These are phyloP conservation scores for Magnaporthiopsis poae DNA, from an alignment of 2,329 filamentous ascomycete genomes.

Conservation along the genomic window DNA sequence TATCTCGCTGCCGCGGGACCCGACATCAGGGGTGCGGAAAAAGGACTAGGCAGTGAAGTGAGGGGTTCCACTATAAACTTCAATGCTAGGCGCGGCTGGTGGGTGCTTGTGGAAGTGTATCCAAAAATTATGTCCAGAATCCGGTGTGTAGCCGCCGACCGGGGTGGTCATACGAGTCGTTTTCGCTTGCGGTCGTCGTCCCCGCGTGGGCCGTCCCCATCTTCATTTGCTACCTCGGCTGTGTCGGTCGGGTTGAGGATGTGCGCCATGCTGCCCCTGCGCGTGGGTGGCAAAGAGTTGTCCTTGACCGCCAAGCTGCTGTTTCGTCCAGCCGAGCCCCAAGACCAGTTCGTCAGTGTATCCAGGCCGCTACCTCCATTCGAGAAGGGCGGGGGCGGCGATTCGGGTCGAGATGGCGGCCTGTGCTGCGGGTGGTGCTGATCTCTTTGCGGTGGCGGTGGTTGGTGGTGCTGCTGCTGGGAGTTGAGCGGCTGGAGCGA, in stretches of 20 bases:
- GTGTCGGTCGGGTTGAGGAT: conserved; percentile 53
- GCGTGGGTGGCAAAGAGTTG: conserved; percentile 45
- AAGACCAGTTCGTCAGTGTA: conserved; percentile 46
- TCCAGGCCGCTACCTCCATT: conserved; percentile 32
- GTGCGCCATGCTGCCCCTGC: conserved; percentile 52
- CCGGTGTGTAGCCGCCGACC: neutral
- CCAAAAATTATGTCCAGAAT: neutral
- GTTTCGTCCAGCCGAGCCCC: conserved; percentile 36
- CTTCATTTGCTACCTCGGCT: conserved; percentile 45
- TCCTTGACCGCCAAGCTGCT: conserved; percentile 43
- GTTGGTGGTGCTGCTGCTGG: neutral
- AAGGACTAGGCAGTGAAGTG: neutral
- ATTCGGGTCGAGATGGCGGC: conserved; percentile 43
- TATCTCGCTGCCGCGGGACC: neutral
- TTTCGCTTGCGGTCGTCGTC: conserved; percentile 55
- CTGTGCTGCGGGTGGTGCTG: conserved; percentile 15
- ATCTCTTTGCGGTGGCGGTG: neutral
- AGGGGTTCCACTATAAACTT: neutral
- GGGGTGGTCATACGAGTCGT: conserved; percentile 35
- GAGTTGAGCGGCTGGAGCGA: conserved; percentile 32
- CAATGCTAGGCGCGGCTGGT: neutral
- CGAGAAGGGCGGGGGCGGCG: conserved; percentile 39
- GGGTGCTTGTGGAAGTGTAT: neutral
- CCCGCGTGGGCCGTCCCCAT: conserved; percentile 39
- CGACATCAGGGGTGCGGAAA: neutral